Evolutionary conservation across 305 asterid genomes (phyloP).

Genomic region (Petunia hybrid): DNA sequence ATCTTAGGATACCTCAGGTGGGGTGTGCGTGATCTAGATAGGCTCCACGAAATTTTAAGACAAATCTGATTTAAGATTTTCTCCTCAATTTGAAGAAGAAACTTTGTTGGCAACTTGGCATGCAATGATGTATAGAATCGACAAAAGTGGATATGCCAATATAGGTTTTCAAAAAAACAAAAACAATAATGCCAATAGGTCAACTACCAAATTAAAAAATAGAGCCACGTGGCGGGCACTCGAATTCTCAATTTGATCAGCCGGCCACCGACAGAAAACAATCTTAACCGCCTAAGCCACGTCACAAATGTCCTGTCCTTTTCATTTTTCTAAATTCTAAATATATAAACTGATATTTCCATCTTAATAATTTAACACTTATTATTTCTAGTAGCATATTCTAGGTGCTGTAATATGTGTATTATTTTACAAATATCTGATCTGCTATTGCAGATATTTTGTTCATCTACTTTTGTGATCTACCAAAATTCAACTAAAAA

Average conservation of each 20-base stretch:
- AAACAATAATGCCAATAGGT: background rate
- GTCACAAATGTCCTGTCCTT: background rate
- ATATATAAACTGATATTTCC: background rate
- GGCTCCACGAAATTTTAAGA: too few relatives aligned
- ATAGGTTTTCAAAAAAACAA: background rate
- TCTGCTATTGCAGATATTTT: background rate
- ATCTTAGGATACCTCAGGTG: too few relatives aligned
- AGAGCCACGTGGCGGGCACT: background rate
- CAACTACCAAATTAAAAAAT: background rate
- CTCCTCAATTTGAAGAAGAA: background rate
- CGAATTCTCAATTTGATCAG: background rate
- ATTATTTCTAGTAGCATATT: background rate
- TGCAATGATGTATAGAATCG: background rate
- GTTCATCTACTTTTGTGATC: background rate
- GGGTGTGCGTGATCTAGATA: too few relatives aligned
- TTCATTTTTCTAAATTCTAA: background rate
- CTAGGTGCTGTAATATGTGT: background rate
- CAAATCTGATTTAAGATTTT: conserved; percentile 6
- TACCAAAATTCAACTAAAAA: background rate
- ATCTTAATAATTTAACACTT: background rate
- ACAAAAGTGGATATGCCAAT: background rate
- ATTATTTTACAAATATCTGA: background rate
- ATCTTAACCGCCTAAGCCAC: background rate
- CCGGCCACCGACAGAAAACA: conserved; percentile 19
- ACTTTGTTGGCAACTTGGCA: background rate